Percentiles rank a stretch among this genome's conserved stretches.
Conservation (phyloP, 2,329 filamentous ascomycete species). For the Pseudocercospora cruenta region DNA sequence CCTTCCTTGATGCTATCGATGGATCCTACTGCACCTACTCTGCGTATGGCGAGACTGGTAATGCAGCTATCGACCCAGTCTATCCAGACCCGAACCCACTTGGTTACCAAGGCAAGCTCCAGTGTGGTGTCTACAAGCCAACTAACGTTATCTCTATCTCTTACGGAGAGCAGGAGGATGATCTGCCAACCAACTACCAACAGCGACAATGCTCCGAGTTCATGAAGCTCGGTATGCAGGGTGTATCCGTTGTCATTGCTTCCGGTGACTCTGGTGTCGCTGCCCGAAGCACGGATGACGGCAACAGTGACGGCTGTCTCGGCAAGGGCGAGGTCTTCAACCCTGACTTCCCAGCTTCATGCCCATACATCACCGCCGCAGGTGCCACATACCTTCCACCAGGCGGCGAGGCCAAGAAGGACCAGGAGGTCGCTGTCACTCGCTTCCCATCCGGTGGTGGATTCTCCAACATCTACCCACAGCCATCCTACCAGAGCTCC, state of each 20-base stretch:
- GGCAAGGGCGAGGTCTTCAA: conserved; percentile 1
- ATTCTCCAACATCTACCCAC: conserved; percentile 42
- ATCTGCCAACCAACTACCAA: conserved; percentile 5
- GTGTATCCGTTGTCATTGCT: conserved; percentile 51
- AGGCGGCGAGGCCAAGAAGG: conserved; percentile 29
- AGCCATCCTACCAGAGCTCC: conserved; percentile 41
- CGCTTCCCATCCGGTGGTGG: conserved; percentile 43
- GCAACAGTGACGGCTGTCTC: conserved; percentile 3
- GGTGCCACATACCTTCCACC: neutral
- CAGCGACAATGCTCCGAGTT: conserved; percentile 3
- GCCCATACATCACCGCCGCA: conserved; percentile 33
- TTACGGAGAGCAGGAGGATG: conserved; percentile 3
- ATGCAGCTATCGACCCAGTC: conserved; percentile 37
- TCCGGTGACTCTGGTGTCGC: conserved; percentile 49
- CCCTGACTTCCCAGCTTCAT: conserved; percentile 43
- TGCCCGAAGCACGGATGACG: conserved; percentile 36
- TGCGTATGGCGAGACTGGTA: conserved; percentile 53
- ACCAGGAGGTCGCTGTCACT: conserved; percentile 6
- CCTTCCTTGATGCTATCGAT: conserved; percentile 54
- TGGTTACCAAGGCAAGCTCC: conserved; percentile 1
- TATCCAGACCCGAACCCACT: neutral
- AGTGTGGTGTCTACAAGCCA: conserved; percentile 3
- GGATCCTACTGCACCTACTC: conserved; percentile 56
- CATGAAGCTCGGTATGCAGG: conserved; percentile 25
- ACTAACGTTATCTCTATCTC: conserved; percentile 3